phyloP scores from a whole-genome alignment of 176 grass and related monocot genomes.

The Avena eriantha region DNA sequence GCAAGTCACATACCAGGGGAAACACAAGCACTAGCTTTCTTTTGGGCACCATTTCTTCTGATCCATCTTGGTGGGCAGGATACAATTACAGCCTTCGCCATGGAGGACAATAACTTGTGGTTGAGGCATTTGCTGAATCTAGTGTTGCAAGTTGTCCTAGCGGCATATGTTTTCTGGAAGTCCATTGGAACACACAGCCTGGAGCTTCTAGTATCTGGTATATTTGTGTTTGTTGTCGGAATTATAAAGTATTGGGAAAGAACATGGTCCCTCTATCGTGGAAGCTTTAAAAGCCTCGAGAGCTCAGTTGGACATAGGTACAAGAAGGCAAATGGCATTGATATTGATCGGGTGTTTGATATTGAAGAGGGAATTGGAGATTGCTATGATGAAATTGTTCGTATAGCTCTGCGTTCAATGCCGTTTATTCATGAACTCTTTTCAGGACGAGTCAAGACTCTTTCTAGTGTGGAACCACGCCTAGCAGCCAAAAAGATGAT shows the following conservation, averaged over 20 bases:
- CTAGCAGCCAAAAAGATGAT: neutral
- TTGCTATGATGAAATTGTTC: too few species aligned
- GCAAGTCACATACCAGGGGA: neutral
- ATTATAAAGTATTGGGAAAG: neutral
- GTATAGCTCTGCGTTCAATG: too few species aligned
- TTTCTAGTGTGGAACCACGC: neutral
- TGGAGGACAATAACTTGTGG: slow-evolving; percentile 4
- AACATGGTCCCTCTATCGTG: neutral
- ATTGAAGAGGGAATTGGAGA: too few species aligned
- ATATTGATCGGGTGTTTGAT: too few species aligned
- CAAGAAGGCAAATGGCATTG: too few species aligned
- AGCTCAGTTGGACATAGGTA: too few species aligned
- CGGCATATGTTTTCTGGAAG: neutral
- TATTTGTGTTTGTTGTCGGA: neutral
- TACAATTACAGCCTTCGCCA: neutral
- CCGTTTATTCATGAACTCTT: too few species aligned
- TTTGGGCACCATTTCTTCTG: neutral
- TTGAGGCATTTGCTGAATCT: neutral
- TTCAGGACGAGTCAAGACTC: too few species aligned
- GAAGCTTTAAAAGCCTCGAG: neutral
- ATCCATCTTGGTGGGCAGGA: slow-evolving; percentile 9
- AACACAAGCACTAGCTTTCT: neutral
- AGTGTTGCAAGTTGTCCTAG: neutral
- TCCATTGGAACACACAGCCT: neutral
- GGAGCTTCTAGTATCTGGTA: neutral